Evolutionary conservation across 305 asterid genomes (phyloP), one percentile per base, ranked within the genome.

Genomic region (Lippia alba): DNA sequence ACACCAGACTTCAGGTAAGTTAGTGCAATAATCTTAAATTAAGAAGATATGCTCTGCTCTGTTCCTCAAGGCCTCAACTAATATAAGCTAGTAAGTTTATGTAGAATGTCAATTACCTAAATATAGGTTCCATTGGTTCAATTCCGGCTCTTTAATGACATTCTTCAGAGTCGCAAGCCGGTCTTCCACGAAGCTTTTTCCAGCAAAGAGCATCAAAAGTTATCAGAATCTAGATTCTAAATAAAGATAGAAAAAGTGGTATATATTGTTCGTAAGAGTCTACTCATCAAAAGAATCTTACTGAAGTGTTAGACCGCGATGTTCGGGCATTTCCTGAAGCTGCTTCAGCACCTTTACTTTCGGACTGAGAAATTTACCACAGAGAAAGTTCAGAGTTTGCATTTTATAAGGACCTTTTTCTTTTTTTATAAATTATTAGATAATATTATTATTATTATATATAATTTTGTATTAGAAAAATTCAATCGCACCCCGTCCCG

Each of bases 311-410:
- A 91, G 84, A 49, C 96, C 96, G 79, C 87, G 89, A 76, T 91
- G 89, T 74, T 90, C 97, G 3, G 97, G 97, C 96, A 90, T 91
- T 61, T 88, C 85, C 76, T 91, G 97, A 67, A 94, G 92, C 86
- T 77, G 82, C 87, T 91, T 91, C 82, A 94, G 82, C 69, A 90
- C 97, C 78, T 91, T 68, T 9, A 90, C 97, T 81, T 91, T 91
- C 39, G 99, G 99, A 34, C 99, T 94, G 91, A 67, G 41, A 73
- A 58, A 79, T 36, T 65, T 73, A 15, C 65, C 62, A 32, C 65
- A 32, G 16, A 71, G 7, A 24, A 17, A 40, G 62, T 34, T 40
- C 41, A 39, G 50, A 32, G n/a, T 60, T 76, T 34, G 39, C 12
- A 32, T 72, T 1, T 61, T 49, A 71, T 57, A 48, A 67, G 30